A percentile compares a stretch with the other conserved stretches of the same genome.
Conservation (phyloP, 2,329 filamentous ascomycete genomes). For the Cyphellophora europaea region DNA sequence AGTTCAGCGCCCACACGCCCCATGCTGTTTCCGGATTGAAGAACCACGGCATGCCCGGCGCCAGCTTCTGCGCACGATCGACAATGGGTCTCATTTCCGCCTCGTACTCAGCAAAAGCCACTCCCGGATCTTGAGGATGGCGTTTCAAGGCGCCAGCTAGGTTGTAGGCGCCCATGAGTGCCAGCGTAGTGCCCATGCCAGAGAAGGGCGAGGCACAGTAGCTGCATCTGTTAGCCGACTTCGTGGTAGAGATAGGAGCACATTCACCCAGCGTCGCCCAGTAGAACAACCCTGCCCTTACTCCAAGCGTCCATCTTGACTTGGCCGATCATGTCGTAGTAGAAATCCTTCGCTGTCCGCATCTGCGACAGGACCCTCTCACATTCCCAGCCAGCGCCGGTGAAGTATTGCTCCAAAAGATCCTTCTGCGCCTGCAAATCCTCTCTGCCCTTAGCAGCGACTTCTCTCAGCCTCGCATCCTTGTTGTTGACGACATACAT, state of each 20-base stretch:
- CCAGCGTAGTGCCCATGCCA: constrained; percentile 14
- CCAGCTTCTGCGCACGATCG: constrained; percentile 18
- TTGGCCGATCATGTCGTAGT: constrained; percentile 29
- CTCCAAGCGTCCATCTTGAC: constrained; percentile 24
- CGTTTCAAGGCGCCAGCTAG: constrained; percentile 9
- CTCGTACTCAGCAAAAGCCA: constrained; percentile 20
- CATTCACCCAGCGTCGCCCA: constrained; percentile 10
- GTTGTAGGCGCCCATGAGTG: constrained; percentile 10
- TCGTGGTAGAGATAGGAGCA: background rate
- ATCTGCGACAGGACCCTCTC: constrained; percentile 30
- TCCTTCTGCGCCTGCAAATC: constrained; percentile 21
- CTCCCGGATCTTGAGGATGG: constrained; percentile 3
- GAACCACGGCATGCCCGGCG: constrained; percentile 14
- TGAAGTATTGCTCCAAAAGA: constrained; percentile 22
- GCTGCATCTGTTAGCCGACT: constrained; percentile 1
- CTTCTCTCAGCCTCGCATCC: constrained; percentile 10
- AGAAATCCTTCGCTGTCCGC: constrained; percentile 34
- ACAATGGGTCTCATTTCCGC: constrained; percentile 19
- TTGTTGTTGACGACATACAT: constrained; percentile 23
- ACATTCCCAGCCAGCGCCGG: constrained; percentile 28
- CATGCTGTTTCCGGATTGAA: constrained; percentile 14
- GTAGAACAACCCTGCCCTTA: constrained; percentile 20
- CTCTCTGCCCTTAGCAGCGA: constrained; percentile 7
- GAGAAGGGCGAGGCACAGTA: constrained; percentile 12
- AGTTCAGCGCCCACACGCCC: constrained; percentile 14